phyloP scores from a whole-genome alignment of 2,329 filamentous ascomycete genomes.

The Colletotrichum liaoningense region DNA sequence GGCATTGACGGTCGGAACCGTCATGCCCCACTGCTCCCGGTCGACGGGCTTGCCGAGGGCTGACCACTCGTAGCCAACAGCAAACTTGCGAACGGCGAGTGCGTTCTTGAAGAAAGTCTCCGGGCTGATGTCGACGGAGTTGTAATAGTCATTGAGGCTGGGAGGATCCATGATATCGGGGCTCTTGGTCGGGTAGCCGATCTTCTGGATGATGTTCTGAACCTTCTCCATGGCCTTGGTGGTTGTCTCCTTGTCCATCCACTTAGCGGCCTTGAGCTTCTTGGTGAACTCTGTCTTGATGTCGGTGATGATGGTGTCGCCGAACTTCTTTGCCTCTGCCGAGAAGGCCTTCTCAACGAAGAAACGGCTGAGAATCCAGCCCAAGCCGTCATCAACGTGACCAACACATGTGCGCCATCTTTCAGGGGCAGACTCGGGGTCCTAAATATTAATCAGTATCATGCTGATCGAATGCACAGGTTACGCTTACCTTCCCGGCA shows the following conservation, averaged over 20 bases:
- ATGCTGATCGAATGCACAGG: too few species aligned
- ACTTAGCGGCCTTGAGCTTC: conserved; percentile 67
- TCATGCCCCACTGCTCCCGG: conserved; percentile 70
- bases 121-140: conserved; percentile 59
- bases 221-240: conserved; percentile 73
- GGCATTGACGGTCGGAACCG: conserved; percentile 71
- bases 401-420: conserved; percentile 74
- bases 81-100: conserved; percentile 61
- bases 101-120: conserved; percentile 69
- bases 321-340: conserved; percentile 72
- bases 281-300: conserved; percentile 75
- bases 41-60: conserved; percentile 70
- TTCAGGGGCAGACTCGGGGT: conserved; percentile 71
- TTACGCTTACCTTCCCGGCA: conserved; percentile 60
- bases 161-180: conserved; percentile 71
- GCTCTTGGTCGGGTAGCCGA: conserved; percentile 73
- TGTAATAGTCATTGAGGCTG: conserved; percentile 68
- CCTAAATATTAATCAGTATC: conserved; percentile 45
- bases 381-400: conserved; percentile 67
- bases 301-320: conserved; percentile 76
- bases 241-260: conserved; percentile 73
- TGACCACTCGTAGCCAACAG: conserved; percentile 63
- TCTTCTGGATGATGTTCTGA: conserved; percentile 74
- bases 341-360: conserved; percentile 77
- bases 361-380: conserved; percentile 78